phyloP scores from a whole-genome alignment of 73 alveolate genomes.

The Paramecium bursaria region DNA sequence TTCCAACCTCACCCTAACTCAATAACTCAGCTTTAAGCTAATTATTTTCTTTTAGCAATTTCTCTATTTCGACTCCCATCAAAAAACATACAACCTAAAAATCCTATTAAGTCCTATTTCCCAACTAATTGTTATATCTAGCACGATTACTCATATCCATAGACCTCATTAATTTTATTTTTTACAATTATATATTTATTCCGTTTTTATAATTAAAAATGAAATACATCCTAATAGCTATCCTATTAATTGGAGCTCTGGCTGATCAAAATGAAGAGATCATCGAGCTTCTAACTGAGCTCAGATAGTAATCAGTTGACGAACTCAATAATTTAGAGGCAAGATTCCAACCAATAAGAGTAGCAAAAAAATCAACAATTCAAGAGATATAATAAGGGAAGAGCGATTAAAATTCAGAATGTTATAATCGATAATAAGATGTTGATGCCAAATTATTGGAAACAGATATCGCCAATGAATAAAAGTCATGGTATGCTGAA shows the following conservation, averaged over 20 bases:
- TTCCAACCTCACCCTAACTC: conserved; percentile 28
- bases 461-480: conserved; percentile 52
- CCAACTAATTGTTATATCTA: too few species aligned
- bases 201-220: too few species aligned
- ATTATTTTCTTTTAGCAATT: conserved; percentile 28
- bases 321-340: not conserved
- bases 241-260: not conserved
- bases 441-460: conserved; percentile 21
- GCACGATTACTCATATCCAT: too few species aligned
- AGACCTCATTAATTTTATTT: too few species aligned
- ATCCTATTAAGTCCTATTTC: too few species aligned
- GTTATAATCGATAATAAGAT: conserved; percentile 36
- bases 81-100: conserved; percentile 46
- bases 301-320: not conserved
- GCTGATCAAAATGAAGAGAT: conserved; percentile 8
- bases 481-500: conserved; percentile 9
- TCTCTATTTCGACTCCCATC: conserved; percentile 44
- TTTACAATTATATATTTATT: too few species aligned
- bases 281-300: not conserved
- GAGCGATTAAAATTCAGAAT: conserved; percentile 37
- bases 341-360: conserved; percentile 36
- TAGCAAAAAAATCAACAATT: too few species aligned
- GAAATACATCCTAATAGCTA: not conserved
- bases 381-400: too few species aligned
- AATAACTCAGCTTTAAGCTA: conserved; percentile 6